phyloP scores from a whole-genome alignment of 2,329 filamentous ascomycete genomes.

The Fusarium begoniae region DNA sequence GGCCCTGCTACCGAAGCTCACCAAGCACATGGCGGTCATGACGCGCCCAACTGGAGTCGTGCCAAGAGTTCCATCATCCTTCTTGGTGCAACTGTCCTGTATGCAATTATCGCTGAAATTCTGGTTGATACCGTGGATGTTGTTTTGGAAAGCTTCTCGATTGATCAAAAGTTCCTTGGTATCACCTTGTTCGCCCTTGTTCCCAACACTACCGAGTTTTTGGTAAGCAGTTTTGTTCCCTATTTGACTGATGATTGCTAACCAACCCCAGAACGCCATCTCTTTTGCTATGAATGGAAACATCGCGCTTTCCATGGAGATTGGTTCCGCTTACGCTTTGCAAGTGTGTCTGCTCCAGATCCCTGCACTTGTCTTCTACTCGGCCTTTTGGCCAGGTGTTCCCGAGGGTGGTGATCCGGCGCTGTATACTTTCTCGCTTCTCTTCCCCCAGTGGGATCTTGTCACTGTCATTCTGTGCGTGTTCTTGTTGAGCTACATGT shows the following conservation, averaged over 20 bases:
- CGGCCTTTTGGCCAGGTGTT: slow-evolving; percentile 71
- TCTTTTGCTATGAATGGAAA: slow-evolving; percentile 99
- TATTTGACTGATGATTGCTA: slow-evolving; percentile 4
- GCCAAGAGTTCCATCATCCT: slow-evolving; percentile 90
- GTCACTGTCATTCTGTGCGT: slow-evolving; percentile 95
- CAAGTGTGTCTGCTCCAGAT: slow-evolving; percentile 97
- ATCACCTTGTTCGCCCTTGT: slow-evolving; percentile 97
- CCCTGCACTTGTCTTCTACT: slow-evolving; percentile 91
- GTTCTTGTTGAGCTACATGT: slow-evolving; percentile 96
- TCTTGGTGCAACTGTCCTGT: slow-evolving; percentile 86
- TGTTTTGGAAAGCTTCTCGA: slow-evolving; percentile 87
- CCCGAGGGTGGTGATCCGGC: slow-evolving; percentile 51
- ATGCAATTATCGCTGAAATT: slow-evolving; percentile 97
- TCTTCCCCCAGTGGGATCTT: slow-evolving; percentile 99
- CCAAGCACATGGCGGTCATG: slow-evolving; percentile 76
- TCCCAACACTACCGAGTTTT: slow-evolving; percentile 96
- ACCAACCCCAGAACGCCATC: slow-evolving; percentile 79
- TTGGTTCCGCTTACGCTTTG: slow-evolving; percentile 94
- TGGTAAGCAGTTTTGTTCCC: slow-evolving; percentile 65
- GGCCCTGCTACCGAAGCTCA: slow-evolving; percentile 48
- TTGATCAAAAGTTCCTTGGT: slow-evolving; percentile 97
- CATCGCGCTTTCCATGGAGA: slow-evolving; percentile 98
- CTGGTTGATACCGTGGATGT: slow-evolving; percentile 96
- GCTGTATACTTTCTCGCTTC: slow-evolving; percentile 79
- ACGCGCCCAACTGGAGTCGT: slow-evolving; percentile 98